phyloP scores from a whole-genome alignment of 345 rosid genomes.

The Limnanthes douglasii region DNA sequence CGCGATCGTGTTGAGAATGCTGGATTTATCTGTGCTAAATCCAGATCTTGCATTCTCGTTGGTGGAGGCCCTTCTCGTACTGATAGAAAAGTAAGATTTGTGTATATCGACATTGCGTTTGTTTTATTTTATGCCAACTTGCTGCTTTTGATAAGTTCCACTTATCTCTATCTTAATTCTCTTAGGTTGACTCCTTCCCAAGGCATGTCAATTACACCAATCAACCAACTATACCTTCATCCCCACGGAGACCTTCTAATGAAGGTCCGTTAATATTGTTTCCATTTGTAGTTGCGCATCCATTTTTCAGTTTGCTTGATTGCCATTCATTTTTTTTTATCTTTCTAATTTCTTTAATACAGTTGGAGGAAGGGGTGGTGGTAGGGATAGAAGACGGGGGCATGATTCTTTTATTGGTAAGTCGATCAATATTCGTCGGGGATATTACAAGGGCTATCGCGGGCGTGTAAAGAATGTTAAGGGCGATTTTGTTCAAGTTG shows the following conservation, averaged over 20 bases:
- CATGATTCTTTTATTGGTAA: constrained; percentile 64
- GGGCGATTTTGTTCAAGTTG: constrained; percentile 72
- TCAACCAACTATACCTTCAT: constrained; percentile 49
- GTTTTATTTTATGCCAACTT: constrained; percentile 1
- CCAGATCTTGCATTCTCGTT: constrained; percentile 54
- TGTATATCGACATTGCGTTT: constrained; percentile 2
- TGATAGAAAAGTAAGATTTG: constrained; percentile 51
- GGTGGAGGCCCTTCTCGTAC: constrained; percentile 71
- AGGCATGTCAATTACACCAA: constrained; percentile 44
- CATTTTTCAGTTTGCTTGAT: too few relatives aligned
- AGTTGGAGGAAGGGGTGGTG: constrained; percentile 89
- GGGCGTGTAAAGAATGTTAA: constrained; percentile 83
- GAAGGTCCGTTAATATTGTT: too few relatives aligned
- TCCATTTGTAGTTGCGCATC: too few relatives aligned
- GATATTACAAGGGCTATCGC: constrained; percentile 73
- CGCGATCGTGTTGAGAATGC: constrained; percentile 97
- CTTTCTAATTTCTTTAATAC: constrained; percentile 11
- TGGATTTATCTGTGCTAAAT: constrained; percentile 81
- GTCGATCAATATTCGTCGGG: constrained; percentile 68
- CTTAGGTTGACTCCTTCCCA: constrained; percentile 52
- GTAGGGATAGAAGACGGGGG: constrained; percentile 81
- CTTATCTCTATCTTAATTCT: constrained; percentile 4
- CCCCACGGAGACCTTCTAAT: constrained; percentile 80
- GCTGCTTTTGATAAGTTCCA: constrained; percentile 1
- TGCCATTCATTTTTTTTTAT: too few relatives aligned